Conservation (phyloP, 78 protist genomes). For the Emiliania huxleyi region DNA sequence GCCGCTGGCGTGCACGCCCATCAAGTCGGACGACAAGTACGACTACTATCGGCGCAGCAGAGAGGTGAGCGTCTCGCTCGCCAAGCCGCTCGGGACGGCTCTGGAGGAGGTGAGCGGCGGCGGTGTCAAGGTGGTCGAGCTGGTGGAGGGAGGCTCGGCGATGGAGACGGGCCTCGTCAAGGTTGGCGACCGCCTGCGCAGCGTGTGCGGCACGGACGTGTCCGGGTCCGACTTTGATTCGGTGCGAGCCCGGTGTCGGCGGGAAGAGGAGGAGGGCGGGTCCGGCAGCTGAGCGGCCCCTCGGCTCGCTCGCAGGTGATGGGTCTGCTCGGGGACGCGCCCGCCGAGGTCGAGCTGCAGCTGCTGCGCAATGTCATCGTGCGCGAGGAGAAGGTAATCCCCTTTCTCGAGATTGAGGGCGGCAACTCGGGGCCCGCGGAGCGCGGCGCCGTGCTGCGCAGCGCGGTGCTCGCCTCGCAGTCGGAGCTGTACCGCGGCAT, state of each 20-base stretch:
- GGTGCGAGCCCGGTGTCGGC: too few species aligned
- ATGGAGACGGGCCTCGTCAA: neutral
- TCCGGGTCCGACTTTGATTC: neutral
- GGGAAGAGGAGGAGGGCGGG: too few species aligned
- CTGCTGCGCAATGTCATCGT: neutral
- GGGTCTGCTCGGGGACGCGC: neutral
- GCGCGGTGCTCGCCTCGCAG: neutral
- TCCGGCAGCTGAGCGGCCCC: too few species aligned
- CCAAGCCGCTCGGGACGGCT: neutral
- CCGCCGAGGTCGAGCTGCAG: neutral
- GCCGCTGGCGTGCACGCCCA: neutral
- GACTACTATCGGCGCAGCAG: neutral
- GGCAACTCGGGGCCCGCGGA: neutral
- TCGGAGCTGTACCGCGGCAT: constrained; percentile 5
- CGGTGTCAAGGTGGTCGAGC: neutral
- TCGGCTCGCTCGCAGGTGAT: neutral
- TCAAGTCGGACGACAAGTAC: neutral
- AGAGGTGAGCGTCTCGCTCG: neutral
- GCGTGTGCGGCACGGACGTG: neutral
- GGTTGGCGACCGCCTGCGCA: neutral
- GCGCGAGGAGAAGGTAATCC: neutral
- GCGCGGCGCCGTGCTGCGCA: neutral
- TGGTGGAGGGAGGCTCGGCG: constrained; percentile 1
- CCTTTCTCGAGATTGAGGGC: neutral
- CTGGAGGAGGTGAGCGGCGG: neutral